Evolutionary conservation across 129 eudicot species (phyloP).

Genomic region (Lonicera japonica): DNA sequence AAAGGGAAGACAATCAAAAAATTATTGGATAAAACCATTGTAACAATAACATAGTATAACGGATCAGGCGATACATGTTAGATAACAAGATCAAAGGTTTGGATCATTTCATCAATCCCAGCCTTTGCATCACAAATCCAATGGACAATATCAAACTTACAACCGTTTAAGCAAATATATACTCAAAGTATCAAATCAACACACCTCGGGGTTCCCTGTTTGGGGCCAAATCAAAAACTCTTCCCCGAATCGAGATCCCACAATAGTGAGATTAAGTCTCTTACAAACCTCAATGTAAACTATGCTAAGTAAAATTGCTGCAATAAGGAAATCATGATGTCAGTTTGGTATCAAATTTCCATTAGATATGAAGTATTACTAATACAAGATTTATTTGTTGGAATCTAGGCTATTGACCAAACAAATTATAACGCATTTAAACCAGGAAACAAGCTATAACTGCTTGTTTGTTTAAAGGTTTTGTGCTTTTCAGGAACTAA

Average conservation of each 20-base stretch:
- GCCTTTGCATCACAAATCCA: too few species aligned
- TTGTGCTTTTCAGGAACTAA: too few species aligned
- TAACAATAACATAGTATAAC: too few species aligned
- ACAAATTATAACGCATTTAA: neutral
- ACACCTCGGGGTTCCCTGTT: slow-evolving; percentile 77
- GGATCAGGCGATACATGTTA: too few species aligned
- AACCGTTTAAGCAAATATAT: too few species aligned
- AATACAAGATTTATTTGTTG: neutral
- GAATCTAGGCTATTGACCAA: neutral
- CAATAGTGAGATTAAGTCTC: slow-evolving; percentile 72
- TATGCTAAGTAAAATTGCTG: slow-evolving; percentile 88
- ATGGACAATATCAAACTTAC: too few species aligned
- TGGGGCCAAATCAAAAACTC: slow-evolving; percentile 87
- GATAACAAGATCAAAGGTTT: too few species aligned
- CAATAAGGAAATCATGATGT: slow-evolving; percentile 17
- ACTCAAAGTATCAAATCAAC: slow-evolving; percentile 6
- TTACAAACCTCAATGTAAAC: slow-evolving; percentile 87
- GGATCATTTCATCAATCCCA: too few species aligned
- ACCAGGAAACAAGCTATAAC: neutral
- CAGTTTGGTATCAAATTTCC: slow-evolving; percentile 5
- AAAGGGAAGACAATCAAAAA: neutral
- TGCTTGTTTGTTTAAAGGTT: too few species aligned
- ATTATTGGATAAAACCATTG: neutral
- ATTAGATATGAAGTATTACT: too few species aligned
- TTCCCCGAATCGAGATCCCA: slow-evolving; percentile 91